These are phyloP conservation scores for Aureobasidium musti DNA, from an alignment of 2,329 filamentous ascomycete genomes.

Conservation along the genomic window DNA sequence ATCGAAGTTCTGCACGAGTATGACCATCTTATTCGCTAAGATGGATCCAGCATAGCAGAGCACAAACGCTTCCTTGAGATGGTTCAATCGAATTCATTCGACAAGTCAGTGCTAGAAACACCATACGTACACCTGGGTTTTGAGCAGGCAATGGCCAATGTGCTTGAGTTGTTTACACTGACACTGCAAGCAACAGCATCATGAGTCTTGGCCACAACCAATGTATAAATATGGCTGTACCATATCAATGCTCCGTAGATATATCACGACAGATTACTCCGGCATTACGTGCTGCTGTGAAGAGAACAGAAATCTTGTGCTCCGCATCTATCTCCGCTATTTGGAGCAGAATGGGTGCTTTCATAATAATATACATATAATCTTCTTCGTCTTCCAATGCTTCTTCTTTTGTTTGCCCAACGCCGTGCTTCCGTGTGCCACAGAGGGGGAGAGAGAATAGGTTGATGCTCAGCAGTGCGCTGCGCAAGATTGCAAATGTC, in stretches of 20 bases:
- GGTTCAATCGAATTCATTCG: not conserved
- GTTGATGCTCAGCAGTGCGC: not conserved
- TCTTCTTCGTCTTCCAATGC: not conserved
- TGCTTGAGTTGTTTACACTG: no score
- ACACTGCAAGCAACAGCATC: not conserved
- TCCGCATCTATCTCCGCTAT: not conserved
- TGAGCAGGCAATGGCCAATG: not conserved
- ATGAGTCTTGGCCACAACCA: not conserved
- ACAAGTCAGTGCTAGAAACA: not conserved
- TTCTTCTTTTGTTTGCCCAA: slow-evolving; percentile 13
- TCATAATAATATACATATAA: slow-evolving; percentile 22
- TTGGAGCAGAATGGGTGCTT: not conserved
- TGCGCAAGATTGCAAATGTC: not conserved
- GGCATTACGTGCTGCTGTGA: not conserved
- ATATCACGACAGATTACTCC: not conserved
- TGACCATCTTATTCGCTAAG: not conserved
- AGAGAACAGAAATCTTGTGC: slow-evolving; percentile 6
- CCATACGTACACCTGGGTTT: not conserved
- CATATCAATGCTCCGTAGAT: not conserved
- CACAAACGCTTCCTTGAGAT: not conserved
- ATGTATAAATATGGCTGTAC: not conserved
- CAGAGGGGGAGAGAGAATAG: slow-evolving; percentile 18
- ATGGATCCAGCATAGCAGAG: not conserved
- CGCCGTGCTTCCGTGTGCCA: slow-evolving; percentile 6
- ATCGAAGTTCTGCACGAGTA: not conserved